phyloP scores from a whole-genome alignment of 257 asterid species.

The Plectranthus barbatus region DNA sequence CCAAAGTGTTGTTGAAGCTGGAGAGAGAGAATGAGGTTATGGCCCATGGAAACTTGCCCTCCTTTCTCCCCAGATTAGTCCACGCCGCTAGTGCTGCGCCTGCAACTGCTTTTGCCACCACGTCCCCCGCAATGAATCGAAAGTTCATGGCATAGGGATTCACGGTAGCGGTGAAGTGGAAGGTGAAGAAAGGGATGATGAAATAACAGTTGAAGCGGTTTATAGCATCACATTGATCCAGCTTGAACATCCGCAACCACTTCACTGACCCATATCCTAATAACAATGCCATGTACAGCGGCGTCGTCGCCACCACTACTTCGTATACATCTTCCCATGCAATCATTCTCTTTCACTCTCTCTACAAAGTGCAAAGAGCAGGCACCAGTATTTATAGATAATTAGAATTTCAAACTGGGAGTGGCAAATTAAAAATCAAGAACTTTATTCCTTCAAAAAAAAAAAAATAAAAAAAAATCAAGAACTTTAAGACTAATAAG shows the following conservation, averaged over 20 bases:
- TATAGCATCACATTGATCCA: constrained; percentile 42
- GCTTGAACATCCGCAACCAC: constrained; percentile 51
- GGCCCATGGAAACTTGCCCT: constrained; percentile 43
- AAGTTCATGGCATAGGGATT: constrained; percentile 56
- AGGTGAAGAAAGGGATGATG: constrained; percentile 45
- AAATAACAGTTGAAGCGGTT: constrained; percentile 37
- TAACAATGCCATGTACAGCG: constrained; percentile 42
- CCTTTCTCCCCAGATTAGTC: constrained; percentile 29
- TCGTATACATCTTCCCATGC: constrained; percentile 55
- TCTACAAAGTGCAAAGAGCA: no score
- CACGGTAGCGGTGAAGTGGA: constrained; percentile 39
- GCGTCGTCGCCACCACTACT: constrained; percentile 41
- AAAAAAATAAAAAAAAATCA: no score
- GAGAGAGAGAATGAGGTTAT: constrained; percentile 53
- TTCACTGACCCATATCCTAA: constrained; percentile 48
- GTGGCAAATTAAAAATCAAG: no score
- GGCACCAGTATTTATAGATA: no score
- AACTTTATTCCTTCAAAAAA: no score
- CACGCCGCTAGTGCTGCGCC: constrained; percentile 25
- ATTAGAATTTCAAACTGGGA: no score
- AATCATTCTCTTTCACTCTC: no score
- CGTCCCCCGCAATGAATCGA: constrained; percentile 38
- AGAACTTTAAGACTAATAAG: no score
- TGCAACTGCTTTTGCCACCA: constrained; percentile 35
- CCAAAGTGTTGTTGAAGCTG: constrained; percentile 40